Percentiles rank a stretch among this genome's conserved stretches.
phyloP scores from a whole-genome alignment of 768 basidiomycete species.

The Strobilomyces dryophilus region DNA sequence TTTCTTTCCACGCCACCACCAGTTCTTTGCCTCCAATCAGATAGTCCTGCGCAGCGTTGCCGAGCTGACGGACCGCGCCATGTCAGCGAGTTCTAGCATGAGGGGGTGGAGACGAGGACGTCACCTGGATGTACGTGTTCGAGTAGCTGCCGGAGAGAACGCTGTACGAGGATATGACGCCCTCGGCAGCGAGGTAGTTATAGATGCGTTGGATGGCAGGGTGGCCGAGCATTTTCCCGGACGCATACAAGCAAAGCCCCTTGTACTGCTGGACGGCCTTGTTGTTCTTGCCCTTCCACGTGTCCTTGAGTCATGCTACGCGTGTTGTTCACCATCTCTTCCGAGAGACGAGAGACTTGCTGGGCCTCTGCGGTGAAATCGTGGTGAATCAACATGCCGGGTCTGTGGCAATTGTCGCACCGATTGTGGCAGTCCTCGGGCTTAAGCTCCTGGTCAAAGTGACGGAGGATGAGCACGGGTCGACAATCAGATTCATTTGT shows the following conservation, averaged over 20 bases:
- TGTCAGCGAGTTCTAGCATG: neutral
- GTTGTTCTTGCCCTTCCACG: conserved; percentile 63
- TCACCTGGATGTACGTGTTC: conserved; percentile 50
- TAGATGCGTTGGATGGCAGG: conserved; percentile 66
- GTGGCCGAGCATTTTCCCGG: conserved; percentile 43
- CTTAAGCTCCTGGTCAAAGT: conserved; percentile 83
- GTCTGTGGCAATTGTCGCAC: conserved; percentile 82
- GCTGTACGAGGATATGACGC: conserved; percentile 46
- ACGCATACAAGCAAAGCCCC: conserved; percentile 50
- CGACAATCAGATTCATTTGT: conserved; percentile 80
- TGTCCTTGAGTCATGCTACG: conserved; percentile 56
- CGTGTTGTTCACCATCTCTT: conserved; percentile 40
- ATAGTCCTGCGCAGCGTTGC: conserved; percentile 21
- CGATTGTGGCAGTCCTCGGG: conserved; percentile 55
- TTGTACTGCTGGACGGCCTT: conserved; percentile 41
- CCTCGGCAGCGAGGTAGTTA: conserved; percentile 47
- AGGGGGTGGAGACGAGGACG: neutral
- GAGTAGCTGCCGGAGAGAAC: conserved; percentile 46
- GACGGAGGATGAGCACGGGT: conserved; percentile 79
- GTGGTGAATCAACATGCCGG: conserved; percentile 38
- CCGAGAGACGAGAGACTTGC: conserved; percentile 55
- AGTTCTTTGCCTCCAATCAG: conserved; percentile 15
- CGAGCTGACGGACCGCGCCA: conserved; percentile 10
- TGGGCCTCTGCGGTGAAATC: conserved; percentile 63
- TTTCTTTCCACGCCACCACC: conserved; percentile 26